Evolutionary conservation across 2,329 filamentous ascomycete species (phyloP), one percentile per base, ranked within the genome.

Genomic region (Ophiostoma pallidulum): DNA sequence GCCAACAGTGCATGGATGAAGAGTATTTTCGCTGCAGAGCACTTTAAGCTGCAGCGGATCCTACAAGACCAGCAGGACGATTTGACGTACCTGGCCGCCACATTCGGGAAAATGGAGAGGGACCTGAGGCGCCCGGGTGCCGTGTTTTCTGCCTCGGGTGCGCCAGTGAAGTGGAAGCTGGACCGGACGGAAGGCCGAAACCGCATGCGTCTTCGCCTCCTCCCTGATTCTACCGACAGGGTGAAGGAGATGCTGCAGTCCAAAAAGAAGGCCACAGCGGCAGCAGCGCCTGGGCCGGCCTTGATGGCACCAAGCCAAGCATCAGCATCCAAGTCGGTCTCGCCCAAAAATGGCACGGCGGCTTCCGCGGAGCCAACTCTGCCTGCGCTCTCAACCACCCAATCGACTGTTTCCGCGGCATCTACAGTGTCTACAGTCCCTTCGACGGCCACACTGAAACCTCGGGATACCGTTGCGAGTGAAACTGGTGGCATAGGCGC

Each of bases 101-200:
- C 82, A 0, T 89, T 92, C 60, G 75, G 77, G 5, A 88, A 83
- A 59, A 83, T 97, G 66, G 82, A 91, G 49, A 74, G 82, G 47
- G 83, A 91, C 50, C 69, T 96, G 48, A 77, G 77, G 53, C 79
- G 89, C 18, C 86, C 89, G 2, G 88, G 87, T 22, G 90, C 86
- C 2, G 74, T 97, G 1, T 84, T 95, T 51, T 80, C 84, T 44
- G 77, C 83, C 32, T 69, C 75, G 0, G 69, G 72, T 3, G 26
- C 35, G 13, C 19, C 49, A 4, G 26, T 28, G 0, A 94, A 85
- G 62, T 98, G 91, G 91, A 89, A 91, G 58, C 76, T 98, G 13
- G 92, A 98, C 60, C 83, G 94, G 58, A 97, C 92, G 0, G 92
- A 98, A 67, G 91, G 92, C 10, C 82, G 90, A 10, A 95, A 96